Conservation (phyloP, 345 rosid genomes). For the Salix koriyanagi region DNA sequence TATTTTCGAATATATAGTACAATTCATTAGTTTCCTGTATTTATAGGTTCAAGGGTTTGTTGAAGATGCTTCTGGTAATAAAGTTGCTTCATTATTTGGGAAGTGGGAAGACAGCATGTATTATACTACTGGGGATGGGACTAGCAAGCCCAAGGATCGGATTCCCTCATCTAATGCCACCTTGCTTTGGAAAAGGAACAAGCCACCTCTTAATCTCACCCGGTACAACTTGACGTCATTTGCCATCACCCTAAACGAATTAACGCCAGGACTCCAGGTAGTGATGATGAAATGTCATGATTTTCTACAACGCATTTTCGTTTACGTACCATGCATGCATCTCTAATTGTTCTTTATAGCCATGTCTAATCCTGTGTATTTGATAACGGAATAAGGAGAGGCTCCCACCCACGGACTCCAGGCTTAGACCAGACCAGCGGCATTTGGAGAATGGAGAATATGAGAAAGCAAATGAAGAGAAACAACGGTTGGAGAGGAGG, state of each 20-base stretch:
- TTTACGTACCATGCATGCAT: conserved; percentile 30
- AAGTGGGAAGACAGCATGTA: conserved; percentile 93
- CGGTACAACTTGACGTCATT: conserved; percentile 92
- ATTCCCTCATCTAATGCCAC: conserved; percentile 48
- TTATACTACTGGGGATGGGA: conserved; percentile 51
- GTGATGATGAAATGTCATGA: conserved; percentile 32
- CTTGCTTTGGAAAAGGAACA: conserved; percentile 79
- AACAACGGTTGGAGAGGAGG: conserved; percentile 83
- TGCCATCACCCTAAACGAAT: conserved; percentile 85
- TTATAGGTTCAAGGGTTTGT: conserved; percentile 82
- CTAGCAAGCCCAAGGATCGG: conserved; percentile 54
- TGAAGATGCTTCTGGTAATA: conserved; percentile 62
- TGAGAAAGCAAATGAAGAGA: conserved; percentile 88
- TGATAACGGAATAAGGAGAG: conserved; percentile 83
- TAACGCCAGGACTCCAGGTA: conserved; percentile 93
- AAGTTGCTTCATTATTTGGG: conserved; percentile 74
- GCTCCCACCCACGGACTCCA: conserved; percentile 94
- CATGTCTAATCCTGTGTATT: conserved; percentile 55
- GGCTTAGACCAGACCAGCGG: conserved; percentile 95
- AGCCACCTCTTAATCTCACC: conserved; percentile 67
- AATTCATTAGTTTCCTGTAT: conserved; percentile 3
- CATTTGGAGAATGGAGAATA: conserved; percentile 97
- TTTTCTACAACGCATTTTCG: conserved; percentile 23
- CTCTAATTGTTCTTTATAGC: conserved; percentile 45
- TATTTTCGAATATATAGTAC: background rate